Base-by-base conservation (phyloP, 208 protist species). In the Zelonia costaricensis region DNA sequence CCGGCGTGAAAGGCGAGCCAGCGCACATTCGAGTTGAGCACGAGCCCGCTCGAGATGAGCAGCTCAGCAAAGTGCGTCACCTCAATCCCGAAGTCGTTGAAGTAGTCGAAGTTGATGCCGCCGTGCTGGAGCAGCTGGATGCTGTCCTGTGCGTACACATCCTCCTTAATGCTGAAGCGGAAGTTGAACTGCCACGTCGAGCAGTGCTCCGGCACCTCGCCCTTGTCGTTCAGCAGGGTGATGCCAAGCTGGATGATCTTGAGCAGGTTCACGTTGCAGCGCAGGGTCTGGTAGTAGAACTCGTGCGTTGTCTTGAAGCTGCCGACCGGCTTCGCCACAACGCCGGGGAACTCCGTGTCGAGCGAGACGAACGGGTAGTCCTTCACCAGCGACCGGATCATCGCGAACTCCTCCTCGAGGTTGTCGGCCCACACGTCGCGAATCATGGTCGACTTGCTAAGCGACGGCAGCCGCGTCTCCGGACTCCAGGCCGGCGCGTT, bases 121-220 rank as follows among this genome's bases (percentile, higher is more conserved):
- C 97, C 95, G 44, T 92, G 57, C 28, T 75, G 82, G 40, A 99
- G 81, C 39, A 99, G 79, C 52, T 99, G 94, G 33, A 99, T 99
- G 59, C 94, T 97, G 62, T 99, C 98, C 63, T 97, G 92, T 35
- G 98, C 96, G 69, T 99, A 99, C 69, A 99, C 93, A 54, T 99
- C 97, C 69, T 98, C 90, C 31, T 62, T 82, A 33, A 99, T 78
- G 53, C 82, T 98, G 81, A 99, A 99, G 45, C 95, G 90, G 73
- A 99, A 99, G 82, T 99, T 99, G 70, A 99, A 99, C 86, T 99
- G 98, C 98, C 98, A 99, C 5, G 98, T 99, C 47, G 86, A 98
- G 38, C 86, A 85, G 63, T 88, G 63, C 63, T 95, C 84, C 9
- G 97, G 96, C 15, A 98, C 78, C 53, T 99, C 97, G 42, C 98